Evolutionary conservation across 352 stramenopile species (phyloP), one percentile per base, ranked within the genome.

Genomic region (Globisporangium apiculatum): DNA sequence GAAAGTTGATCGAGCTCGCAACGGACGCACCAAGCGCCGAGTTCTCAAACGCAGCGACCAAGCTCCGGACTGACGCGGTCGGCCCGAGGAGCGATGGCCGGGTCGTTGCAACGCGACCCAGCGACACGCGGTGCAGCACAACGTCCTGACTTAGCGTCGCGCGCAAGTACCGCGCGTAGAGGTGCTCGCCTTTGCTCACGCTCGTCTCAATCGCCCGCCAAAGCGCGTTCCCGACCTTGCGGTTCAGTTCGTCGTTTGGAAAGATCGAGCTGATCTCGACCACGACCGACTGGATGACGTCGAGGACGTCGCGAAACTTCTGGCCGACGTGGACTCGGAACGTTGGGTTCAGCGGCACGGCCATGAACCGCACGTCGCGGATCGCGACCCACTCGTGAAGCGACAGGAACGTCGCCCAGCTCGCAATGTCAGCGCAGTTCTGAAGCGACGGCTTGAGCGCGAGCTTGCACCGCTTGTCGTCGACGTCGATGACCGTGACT

Each of bases 181-280:
- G 69, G 60, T 91, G 81, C 51, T 89, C 77, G 0, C 77, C 81
- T 53, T 69, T 79, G 62, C 68, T 77, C 41, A 89, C 67, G 0
- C 68, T 72, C 7, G 65, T 12, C 45, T 91, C 81, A 4, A 89
- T 49, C 7, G 72, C 68, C 51, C 72, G 68, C 78, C 78, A 89
- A 1, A 89, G 47, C n/a, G 80, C 69, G 57, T 55, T 80, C 10
- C 61, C 66, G 4, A 87, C 76, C 42, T 80, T 80, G 11, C 71
- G 62, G 43, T 83, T 74, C 3, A 89, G 57, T 35, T 86, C 68
- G 45, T 79, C 73, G 58, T 87, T 87, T 0, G 80, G 76, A 12
- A 89, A 86, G 17, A 91, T 83, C 6, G 78, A 91, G 51, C 78
- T 87, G 58, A 91, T 73, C 57, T 89, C 80, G 14, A 79, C 68